A percentile compares a stretch with the other conserved stretches of the same genome.
Evolutionary conservation across 1,139 yeast genomes (phyloP).

Genomic region (Geotrichum reessii): DNA sequence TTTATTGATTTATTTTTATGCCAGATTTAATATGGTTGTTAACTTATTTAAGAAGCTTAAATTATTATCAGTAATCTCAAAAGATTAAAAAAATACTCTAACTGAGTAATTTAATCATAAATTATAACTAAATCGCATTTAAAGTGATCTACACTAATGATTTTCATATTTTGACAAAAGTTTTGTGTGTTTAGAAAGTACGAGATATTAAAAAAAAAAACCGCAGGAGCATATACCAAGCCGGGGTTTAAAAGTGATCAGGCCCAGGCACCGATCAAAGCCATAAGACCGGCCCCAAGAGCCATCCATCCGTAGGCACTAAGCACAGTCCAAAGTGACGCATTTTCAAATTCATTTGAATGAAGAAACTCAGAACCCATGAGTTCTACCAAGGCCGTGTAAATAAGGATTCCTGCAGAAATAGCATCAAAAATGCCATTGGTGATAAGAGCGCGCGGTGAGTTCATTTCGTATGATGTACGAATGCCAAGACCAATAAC

Average conservation of each 20-base stretch:
- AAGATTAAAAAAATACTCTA: no score
- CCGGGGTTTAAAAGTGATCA: conserved; percentile 33
- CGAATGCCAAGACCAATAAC: conserved; percentile 86
- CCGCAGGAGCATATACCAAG: no score
- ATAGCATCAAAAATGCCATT: conserved; percentile 78
- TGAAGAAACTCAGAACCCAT: conserved; percentile 85
- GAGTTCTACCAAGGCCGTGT: conserved; percentile 86
- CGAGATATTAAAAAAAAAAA: not conserved
- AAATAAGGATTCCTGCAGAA: conserved; percentile 78
- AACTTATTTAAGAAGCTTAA: no score
- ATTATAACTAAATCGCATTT: not conserved
- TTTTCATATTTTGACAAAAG: no score
- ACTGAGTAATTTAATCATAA: not conserved
- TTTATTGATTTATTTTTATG: no score
- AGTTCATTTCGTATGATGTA: conserved; percentile 49
- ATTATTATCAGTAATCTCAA: no score
- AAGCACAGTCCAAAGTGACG: conserved; percentile 36
- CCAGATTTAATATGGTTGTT: no score
- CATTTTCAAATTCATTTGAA: conserved; percentile 29
- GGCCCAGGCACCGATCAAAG: conserved; percentile 83
- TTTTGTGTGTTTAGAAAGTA: not conserved
- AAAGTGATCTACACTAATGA: not conserved
- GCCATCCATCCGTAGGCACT: conserved; percentile 42
- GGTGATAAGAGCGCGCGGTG: conserved; percentile 60
- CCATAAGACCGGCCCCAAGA: conserved; percentile 77